phyloP scores from a whole-genome alignment of 2,329 filamentous ascomycete species.

The Sordariomycetes sp. region DNA sequence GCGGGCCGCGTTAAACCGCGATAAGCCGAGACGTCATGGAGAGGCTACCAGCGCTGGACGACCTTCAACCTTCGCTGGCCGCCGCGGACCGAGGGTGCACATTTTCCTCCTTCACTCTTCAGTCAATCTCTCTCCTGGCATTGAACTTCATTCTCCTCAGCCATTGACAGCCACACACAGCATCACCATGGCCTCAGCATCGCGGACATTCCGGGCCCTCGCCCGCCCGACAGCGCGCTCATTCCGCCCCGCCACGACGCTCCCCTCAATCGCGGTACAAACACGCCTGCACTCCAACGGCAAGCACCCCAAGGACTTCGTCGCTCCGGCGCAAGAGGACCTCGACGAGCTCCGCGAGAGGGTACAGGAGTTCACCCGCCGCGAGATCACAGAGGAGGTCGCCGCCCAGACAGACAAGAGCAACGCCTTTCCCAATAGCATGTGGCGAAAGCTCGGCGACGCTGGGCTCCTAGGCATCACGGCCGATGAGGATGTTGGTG shows the following conservation, averaged over 20 bases:
- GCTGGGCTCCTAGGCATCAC: slow-evolving; percentile 90
- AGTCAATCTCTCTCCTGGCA: too few relatives aligned
- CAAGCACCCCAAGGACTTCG: slow-evolving; percentile 55
- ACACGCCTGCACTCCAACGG: slow-evolving; percentile 43
- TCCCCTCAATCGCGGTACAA: slow-evolving; percentile 23
- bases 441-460: slow-evolving; percentile 91
- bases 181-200: slow-evolving; percentile 8
- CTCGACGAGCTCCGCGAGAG: slow-evolving; percentile 72
- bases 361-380: slow-evolving; percentile 80
- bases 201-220: slow-evolving; percentile 16
- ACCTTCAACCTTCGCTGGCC: too few relatives aligned
- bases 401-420: slow-evolving; percentile 73
- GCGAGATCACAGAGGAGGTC: slow-evolving; percentile 78
- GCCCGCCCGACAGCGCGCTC: slow-evolving; percentile 13
- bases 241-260: slow-evolving; percentile 14
- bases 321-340: slow-evolving; percentile 60
- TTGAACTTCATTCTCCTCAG: too few relatives aligned
- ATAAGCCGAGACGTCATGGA: slow-evolving; percentile 21
- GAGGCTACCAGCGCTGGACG: too few relatives aligned
- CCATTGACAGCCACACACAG: too few relatives aligned
- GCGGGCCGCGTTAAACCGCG: slow-evolving; percentile 32
- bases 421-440: slow-evolving; percentile 81
- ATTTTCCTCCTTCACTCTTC: too few relatives aligned
- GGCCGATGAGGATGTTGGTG: slow-evolving; percentile 85
- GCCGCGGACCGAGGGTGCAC: too few relatives aligned